Evolutionary conservation across 495 filamentous ascomycete genomes (phyloP), one percentile per base, ranked within the genome.

Genomic region (Hypoxylon rickii): DNA sequence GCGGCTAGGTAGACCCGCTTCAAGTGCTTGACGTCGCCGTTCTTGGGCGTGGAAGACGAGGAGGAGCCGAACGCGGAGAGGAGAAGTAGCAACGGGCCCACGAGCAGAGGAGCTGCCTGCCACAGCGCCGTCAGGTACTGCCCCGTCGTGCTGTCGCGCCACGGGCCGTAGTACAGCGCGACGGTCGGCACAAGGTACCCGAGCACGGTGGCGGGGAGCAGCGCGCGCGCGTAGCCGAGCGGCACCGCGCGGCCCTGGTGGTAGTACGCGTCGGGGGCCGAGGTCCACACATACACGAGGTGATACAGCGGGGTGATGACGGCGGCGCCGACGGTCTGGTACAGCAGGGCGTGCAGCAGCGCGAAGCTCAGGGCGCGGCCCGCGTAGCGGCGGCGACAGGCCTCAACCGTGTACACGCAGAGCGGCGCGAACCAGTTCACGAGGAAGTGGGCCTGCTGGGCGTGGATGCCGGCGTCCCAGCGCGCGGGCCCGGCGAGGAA

Each of bases 281-380:
- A 67, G 16, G 58, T 53, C 19, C 38, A 53, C 7, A 71, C 50
- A 36, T 65, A 70, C 15, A 69, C 40, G 24, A 68, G 65, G 51
- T 64, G 75, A 58, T 74, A 76, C 2, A 76, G 44, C 7, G 76
- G 75, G 15, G 63, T 67, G 22, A 76, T 55, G 7, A 69, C 38
- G 16, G 61, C 73, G 15, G 70, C 66, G 21, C 72, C 70, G 12
- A 57, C 44, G 12, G 61, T 48, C 50, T 76, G 74, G 55, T 66
- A 70, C 22, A 65, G 20, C 13, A 73, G 22, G 0, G 54, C 61
- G 42, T 73, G 61, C 11, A 71, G 37, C 10, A 56, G 57, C 15
- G 67, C 59, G 34, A 60, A 65, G 22, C 54, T 70, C 29, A 71
- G 5, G 19, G 65, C 21, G 29, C 41, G 53, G 26, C 58, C 51